phyloP scores from a whole-genome alignment of 2,329 filamentous ascomycete species.

The Ilyonectria destructans region DNA sequence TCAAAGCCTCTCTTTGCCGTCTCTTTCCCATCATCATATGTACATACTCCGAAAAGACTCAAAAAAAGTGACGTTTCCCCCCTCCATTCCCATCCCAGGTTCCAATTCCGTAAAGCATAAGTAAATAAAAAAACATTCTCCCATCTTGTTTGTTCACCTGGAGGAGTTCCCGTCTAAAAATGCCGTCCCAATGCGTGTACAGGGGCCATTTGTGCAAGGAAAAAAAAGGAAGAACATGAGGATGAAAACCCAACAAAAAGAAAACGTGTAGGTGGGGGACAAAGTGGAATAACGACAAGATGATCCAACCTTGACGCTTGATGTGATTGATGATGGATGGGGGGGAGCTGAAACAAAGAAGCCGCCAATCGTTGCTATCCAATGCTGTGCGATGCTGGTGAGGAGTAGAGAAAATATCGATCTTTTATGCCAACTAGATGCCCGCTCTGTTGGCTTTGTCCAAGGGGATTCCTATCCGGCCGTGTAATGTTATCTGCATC shows the following conservation, averaged over 20 bases:
- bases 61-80: slow-evolving; percentile 19
- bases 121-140: slow-evolving; percentile 31
- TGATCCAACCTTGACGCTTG: not conserved
- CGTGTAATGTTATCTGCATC: slow-evolving; percentile 13
- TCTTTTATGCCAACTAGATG: slow-evolving; percentile 46
- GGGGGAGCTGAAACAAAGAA: slow-evolving; percentile 19
- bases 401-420: slow-evolving; percentile 1
- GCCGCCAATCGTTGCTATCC: slow-evolving; percentile 19
- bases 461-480: slow-evolving; percentile 13
- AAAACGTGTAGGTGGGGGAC: not conserved
- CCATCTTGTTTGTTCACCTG: slow-evolving; percentile 16
- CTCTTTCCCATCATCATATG: slow-evolving; percentile 38
- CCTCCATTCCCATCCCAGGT: slow-evolving; percentile 22
- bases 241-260: slow-evolving; percentile 22
- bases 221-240: slow-evolving; percentile 29
- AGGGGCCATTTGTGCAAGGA: slow-evolving; percentile 32
- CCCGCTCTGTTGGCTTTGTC: slow-evolving; percentile 48
- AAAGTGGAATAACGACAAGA: not conserved
- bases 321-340: slow-evolving; percentile 7
- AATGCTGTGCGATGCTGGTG: slow-evolving; percentile 32
- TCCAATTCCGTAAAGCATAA: slow-evolving; percentile 22
- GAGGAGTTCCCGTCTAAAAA: slow-evolving; percentile 37
- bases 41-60: slow-evolving; percentile 35
- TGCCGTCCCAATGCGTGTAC: slow-evolving; percentile 46
- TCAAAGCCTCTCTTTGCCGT: slow-evolving; percentile 35